Percentiles rank a stretch among this genome's conserved stretches.
These are phyloP conservation scores for Oidiodendron maius DNA, from an alignment of 495 filamentous ascomycete genomes.

Conservation along the genomic window DNA sequence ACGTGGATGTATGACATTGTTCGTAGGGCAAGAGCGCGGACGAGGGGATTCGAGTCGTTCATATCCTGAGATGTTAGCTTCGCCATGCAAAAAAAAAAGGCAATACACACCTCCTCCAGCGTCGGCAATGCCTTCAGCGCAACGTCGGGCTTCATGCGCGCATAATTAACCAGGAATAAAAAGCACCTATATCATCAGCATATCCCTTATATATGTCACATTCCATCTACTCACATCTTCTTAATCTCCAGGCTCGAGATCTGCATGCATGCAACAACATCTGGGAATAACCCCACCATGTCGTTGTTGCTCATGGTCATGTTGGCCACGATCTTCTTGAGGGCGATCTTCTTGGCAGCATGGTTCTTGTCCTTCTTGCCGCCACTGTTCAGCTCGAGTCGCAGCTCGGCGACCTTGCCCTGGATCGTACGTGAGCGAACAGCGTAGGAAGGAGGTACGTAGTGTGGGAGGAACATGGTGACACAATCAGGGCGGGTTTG, in stretches of 20 bases:
- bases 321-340: conserved; percentile 99
- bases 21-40: conserved; percentile 85
- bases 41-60: conserved; percentile 87
- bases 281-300: conserved; percentile 95
- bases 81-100: background rate
- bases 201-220: conserved; percentile 14
- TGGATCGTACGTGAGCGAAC: conserved; percentile 46
- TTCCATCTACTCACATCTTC: conserved; percentile 67
- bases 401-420: conserved; percentile 98
- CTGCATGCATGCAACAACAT: conserved; percentile 91
- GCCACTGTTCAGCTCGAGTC: conserved; percentile 85
- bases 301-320: conserved; percentile 99
- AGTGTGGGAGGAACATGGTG: conserved; percentile 42
- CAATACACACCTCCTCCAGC: conserved; percentile 63
- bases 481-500: no score
- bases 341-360: conserved; percentile 92
- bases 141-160: conserved; percentile 88
- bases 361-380: conserved; percentile 99
- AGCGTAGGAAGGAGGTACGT: conserved; percentile 18
- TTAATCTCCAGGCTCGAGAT: conserved; percentile 95
- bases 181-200: conserved; percentile 69
- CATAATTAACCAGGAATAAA: conserved; percentile 94
- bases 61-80: conserved; percentile 61
- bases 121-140: conserved; percentile 90
- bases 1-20: conserved; percentile 99